Evolutionary conservation across 2,329 filamentous ascomycete species (phyloP).

Genomic region (Emydomyces testavorans): DNA sequence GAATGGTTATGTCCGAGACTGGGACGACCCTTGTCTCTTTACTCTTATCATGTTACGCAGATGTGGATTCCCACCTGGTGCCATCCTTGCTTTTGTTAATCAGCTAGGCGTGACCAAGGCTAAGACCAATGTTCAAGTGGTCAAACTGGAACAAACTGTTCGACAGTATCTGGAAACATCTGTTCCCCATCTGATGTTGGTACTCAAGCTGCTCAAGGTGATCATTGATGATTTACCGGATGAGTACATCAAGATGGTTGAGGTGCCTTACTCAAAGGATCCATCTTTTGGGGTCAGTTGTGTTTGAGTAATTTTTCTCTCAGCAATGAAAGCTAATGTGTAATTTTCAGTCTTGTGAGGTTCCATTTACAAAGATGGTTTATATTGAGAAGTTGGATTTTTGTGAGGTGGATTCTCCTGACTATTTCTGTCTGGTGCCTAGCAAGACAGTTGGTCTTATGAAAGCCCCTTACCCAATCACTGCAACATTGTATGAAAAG

Average conservation of each 20-base stretch:
- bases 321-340: conserved; percentile 3
- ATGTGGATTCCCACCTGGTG: conserved; percentile 69
- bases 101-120: conserved; percentile 77
- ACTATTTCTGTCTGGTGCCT: conserved; percentile 68
- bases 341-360: conserved; percentile 34
- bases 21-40: conserved; percentile 78
- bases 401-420: conserved; percentile 56
- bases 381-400: conserved; percentile 79
- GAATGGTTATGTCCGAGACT: conserved; percentile 29
- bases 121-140: conserved; percentile 61
- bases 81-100: conserved; percentile 71
- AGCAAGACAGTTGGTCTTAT: conserved; percentile 63
- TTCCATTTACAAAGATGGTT: conserved; percentile 61
- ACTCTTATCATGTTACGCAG: conserved; percentile 69
- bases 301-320: not conserved
- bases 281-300: conserved; percentile 37
- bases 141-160: conserved; percentile 66
- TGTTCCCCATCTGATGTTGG: conserved; percentile 71
- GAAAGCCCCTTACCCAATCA: conserved; percentile 58
- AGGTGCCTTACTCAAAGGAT: conserved; percentile 70
- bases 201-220: conserved; percentile 69
- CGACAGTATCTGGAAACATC: conserved; percentile 75
- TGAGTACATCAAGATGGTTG: conserved; percentile 52
- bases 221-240: conserved; percentile 64
- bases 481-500: conserved; percentile 55